Conservation (phyloP, 257 asterid genomes). For the Verbena officinalis region DNA sequence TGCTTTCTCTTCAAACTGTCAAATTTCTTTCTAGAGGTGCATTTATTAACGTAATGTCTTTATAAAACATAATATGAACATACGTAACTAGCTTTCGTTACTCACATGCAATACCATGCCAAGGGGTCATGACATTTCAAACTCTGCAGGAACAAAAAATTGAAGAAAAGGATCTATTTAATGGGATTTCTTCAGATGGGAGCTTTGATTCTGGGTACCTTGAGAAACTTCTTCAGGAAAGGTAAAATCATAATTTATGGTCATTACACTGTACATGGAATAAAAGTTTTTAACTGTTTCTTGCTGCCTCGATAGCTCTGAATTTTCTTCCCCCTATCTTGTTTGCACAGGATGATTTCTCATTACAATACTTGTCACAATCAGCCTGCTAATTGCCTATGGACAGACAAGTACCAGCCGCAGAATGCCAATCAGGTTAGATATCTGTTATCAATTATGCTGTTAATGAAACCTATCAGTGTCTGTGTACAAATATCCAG, state of each 20-base stretch:
- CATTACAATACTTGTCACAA: conserved; percentile 47
- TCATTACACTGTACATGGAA: conserved; percentile 14
- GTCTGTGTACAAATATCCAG: conserved; percentile 6
- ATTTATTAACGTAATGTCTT: conserved; percentile 2
- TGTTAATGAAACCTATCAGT: background rate
- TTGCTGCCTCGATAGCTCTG: background rate
- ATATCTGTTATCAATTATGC: conserved; percentile 14
- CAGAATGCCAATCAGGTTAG: conserved; percentile 77
- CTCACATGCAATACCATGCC: conserved; percentile 11
- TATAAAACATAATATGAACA: background rate
- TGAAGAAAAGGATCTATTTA: conserved; percentile 23
- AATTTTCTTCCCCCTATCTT: conserved; percentile 1
- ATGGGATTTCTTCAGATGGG: conserved; percentile 26
- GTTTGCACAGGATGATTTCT: conserved; percentile 45
- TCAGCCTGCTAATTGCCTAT: conserved; percentile 61
- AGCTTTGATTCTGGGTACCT: conserved; percentile 37
- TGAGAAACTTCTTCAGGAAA: conserved; percentile 52
- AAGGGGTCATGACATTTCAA: conserved; percentile 19
- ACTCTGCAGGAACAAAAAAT: conserved; percentile 39
- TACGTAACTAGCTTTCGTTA: conserved; percentile 14
- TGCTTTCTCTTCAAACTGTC: conserved; percentile 16
- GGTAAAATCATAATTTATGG: conserved; percentile 40
- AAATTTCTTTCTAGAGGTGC: conserved; percentile 18
- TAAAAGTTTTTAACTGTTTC: conserved; percentile 7
- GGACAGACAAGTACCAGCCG: conserved; percentile 95